Conservation (phyloP, 306 rosid genomes). For the Mucuna pruriens region DNA sequence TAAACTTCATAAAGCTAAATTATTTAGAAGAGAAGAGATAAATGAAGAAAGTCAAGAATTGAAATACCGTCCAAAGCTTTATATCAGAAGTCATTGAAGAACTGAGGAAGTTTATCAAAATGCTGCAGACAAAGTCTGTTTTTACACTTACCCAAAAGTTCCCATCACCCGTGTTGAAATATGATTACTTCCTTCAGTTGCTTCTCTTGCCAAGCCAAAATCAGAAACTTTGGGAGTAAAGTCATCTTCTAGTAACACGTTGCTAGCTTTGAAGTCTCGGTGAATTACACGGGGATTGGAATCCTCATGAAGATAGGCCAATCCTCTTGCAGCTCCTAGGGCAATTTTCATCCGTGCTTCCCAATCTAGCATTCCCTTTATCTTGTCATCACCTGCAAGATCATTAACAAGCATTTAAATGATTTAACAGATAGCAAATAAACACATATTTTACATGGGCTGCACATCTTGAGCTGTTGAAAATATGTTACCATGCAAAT, state of each 20-base stretch:
- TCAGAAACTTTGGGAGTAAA: conserved; percentile 96
- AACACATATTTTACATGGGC: background rate
- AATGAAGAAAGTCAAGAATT: conserved; percentile 7
- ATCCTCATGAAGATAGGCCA: conserved; percentile 98
- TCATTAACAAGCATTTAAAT: conserved; percentile 36
- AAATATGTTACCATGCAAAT: conserved; percentile 78
- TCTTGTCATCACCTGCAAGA: conserved; percentile 78
- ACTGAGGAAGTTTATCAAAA: no score
- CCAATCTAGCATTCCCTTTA: conserved; percentile 86
- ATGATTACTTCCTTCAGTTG: conserved; percentile 94
- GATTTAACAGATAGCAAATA: conserved; percentile 25
- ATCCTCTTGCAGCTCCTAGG: conserved; percentile 97
- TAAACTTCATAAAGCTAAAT: conserved; percentile 6
- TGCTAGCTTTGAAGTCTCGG: conserved; percentile 94
- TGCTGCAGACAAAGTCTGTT: conserved; percentile 30
- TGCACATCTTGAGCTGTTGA: conserved; percentile 21
- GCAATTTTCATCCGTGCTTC: conserved; percentile 94
- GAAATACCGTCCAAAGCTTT: background rate
- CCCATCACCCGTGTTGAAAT: conserved; percentile 98
- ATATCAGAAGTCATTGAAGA: conserved; percentile 27
- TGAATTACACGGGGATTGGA: conserved; percentile 97
- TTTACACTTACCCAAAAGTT: conserved; percentile 76
- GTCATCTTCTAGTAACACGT: conserved; percentile 88
- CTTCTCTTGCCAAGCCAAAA: conserved; percentile 97
- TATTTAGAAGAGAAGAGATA: conserved; percentile 27